phyloP scores from a whole-genome alignment of 768 basidiomycete species.

The Multifurca ochricompacta region DNA sequence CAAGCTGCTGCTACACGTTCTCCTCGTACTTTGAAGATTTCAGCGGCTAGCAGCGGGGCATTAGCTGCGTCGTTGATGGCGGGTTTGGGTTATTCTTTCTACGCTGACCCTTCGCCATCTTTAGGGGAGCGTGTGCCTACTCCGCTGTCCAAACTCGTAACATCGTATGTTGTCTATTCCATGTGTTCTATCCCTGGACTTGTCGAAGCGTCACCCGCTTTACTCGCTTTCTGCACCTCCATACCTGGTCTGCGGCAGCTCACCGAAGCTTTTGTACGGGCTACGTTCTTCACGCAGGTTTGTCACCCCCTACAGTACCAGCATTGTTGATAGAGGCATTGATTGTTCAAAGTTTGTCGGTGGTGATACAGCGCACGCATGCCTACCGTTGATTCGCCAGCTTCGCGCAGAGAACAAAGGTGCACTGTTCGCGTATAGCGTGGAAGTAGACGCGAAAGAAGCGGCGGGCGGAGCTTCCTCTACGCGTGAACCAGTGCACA shows the following conservation, averaged over 20 bases:
- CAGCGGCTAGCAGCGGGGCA: conserved; percentile 7
- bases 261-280: conserved; percentile 60
- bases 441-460: conserved; percentile 67
- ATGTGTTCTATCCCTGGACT: conserved; percentile 69
- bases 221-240: conserved; percentile 53
- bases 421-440: conserved; percentile 72
- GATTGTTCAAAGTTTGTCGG: conserved; percentile 64
- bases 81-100: conserved; percentile 12
- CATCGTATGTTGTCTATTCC: conserved; percentile 77
- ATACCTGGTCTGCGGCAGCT: conserved; percentile 52
- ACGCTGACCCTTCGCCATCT: conserved; percentile 23
- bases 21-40: conserved; percentile 5
- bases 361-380: conserved; percentile 68
- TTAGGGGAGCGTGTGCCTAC: conserved; percentile 12
- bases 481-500: conserved; percentile 35
- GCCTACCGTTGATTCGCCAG: conserved; percentile 52
- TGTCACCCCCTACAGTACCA: conserved; percentile 19
- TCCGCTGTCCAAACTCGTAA: conserved; percentile 37
- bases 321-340: background rate
- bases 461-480: conserved; percentile 31
- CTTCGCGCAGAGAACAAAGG: conserved; percentile 68
- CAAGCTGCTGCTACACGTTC: background rate
- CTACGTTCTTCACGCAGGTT: conserved; percentile 84
- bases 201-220: conserved; percentile 64
- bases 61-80: conserved; percentile 16